Evolutionary conservation across 352 stramenopile genomes (phyloP), one percentile per base, ranked within the genome.

Genomic region (Globisporangium paddicum): DNA sequence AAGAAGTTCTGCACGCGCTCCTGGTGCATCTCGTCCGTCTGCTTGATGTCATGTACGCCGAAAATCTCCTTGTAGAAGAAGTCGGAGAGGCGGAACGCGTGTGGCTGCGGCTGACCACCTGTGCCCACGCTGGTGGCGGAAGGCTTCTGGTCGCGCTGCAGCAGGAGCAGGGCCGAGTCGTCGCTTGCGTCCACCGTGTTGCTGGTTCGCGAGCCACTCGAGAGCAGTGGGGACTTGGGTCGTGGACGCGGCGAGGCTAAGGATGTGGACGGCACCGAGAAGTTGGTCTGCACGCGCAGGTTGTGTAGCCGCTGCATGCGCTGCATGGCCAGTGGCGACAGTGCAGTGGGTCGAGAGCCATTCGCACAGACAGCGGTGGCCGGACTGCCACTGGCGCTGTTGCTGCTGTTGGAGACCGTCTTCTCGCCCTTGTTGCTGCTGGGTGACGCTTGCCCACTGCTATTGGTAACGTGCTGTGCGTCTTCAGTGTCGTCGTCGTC

Each of bases 11-110:
- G 79, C 48, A 93, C 84, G 9, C 84, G 84, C 61, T 90, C 77
- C 32, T 90, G 78, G 53, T 91, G 84, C 63, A 89, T 66, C 0
- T 69, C 84, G 47, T 93, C 84, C 19, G 66, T 84, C 28, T 69
- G 69, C 61, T 90, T 89, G 65, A 90, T 90, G 44, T 91, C 84
- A 55, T 91, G 79, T 9, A 91, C 67, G 28, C 84, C 84, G 67
- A 93, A 91, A 26, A 93, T 86, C 58, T 93, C 84, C 55, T 90
- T 89, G 71, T 91, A 93, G 25, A 93, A 73, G 41, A 93, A 91
- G 52, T 93, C 84, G 1, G 81, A 68, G 1, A 91, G 68, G 10
- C 75, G 75, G 62, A 91, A 91, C 14, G 70, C 26, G 58, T 80
- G 72, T 37, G 76, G 75, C 13, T 59, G 71, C 16, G 70, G 67